Base-by-base conservation (phyloP, 2,329 filamentous ascomycete species). In the Colletotrichum sp. region DNA sequence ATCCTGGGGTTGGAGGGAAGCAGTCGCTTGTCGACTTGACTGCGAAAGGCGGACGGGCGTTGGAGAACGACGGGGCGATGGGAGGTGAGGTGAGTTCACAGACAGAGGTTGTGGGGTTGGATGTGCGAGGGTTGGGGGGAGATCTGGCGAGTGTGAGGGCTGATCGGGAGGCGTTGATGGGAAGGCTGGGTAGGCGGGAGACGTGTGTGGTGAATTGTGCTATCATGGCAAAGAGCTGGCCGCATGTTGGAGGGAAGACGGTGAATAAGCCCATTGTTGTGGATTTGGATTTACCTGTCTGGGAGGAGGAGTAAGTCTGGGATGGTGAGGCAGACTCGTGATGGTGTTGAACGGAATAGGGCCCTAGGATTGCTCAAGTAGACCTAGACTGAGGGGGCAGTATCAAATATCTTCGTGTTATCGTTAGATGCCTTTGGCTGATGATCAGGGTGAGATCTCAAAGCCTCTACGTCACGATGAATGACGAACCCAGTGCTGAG, bases 261-360 rank as follows among this genome's bases (percentile, higher is more conserved):
- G 92, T 94, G 84, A 92, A 96, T 84, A 95, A 96, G 82, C 93
- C 95, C 24, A 93, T 98, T 79, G 93, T 98, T n/a, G 92, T 98
- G 15, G 95, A 98, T 82, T 81, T 98, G 34, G 92, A 96, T 78
- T 85, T 97, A 76, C 93, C 93, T 0, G 86, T 93, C 24, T 91
- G 89, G 87, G 81, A 84, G 44, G 6, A 49, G 1, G 44, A 52
- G n/a, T 52, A 52, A 8, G n/a, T 52, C 44, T 49, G 18, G 39
- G 39, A n/a, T 44, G 39, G 16, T 16, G 36, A 18, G 16, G 36
- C 18, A 44, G 36, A 18, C 8, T 18, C 8, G 16, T 39, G 16
- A 44, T 44, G 5, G 2, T 18, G 36, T 5, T 9, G 1, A 9
- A 44, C 5, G 8, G 1, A 18, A 18, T 5, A n/a, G 3, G 8